Percentiles rank a stretch among this genome's conserved stretches.
These are phyloP conservation scores for Myotisia sp. DNA, from an alignment of 2,329 filamentous ascomycete genomes.

Conservation along the genomic window DNA sequence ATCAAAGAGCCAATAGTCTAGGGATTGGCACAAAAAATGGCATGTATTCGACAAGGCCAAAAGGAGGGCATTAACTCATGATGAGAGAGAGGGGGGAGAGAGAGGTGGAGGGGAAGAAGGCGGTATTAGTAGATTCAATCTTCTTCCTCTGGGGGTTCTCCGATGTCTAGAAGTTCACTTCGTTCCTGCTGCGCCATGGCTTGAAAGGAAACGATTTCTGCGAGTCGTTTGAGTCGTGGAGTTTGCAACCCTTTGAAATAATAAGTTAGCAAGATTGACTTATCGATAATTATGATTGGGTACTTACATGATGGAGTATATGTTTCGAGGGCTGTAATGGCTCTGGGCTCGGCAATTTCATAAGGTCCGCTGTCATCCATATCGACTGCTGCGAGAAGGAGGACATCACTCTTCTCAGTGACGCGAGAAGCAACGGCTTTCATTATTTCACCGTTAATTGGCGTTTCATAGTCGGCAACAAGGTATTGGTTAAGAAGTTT, in stretches of 20 bases:
- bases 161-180: slow-evolving; percentile 38
- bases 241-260: slow-evolving; percentile 71
- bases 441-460: slow-evolving; percentile 99
- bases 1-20: not conserved
- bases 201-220: slow-evolving; percentile 95
- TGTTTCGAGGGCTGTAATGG: slow-evolving; percentile 91
- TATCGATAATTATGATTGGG: not conserved
- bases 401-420: slow-evolving; percentile 93
- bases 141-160: slow-evolving; percentile 12
- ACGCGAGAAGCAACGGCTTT: slow-evolving; percentile 95
- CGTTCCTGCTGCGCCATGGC: slow-evolving; percentile 92
- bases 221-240: slow-evolving; percentile 80
- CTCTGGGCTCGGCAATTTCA: slow-evolving; percentile 91
- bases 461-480: slow-evolving; percentile 96
- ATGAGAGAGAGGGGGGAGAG: not conserved
- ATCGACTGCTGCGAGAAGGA: slow-evolving; percentile 85
- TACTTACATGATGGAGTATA: slow-evolving; percentile 91
- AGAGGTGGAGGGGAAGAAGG: not conserved
- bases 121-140: too few species aligned
- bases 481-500: slow-evolving; percentile 98
- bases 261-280: slow-evolving; percentile 2
- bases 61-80: not conserved
- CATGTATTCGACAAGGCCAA: not conserved
- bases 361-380: slow-evolving; percentile 99
- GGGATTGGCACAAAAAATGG: not conserved